Evolutionary conservation across 2,329 filamentous ascomycete genomes (phyloP), one percentile per base, ranked within the genome.

Genomic region (Epichloe festucae): DNA sequence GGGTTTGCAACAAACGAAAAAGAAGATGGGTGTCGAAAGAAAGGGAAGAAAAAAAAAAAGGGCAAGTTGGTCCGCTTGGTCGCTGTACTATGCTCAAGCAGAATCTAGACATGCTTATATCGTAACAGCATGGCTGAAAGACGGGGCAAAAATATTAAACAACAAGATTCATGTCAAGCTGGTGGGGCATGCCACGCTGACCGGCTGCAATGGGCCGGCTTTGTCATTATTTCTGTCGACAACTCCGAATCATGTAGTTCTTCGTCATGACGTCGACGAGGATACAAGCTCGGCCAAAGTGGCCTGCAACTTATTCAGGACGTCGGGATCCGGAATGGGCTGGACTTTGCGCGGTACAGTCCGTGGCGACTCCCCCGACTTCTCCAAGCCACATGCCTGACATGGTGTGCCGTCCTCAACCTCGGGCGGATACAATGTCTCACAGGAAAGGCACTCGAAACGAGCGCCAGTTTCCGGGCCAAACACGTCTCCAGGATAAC

Each of bases 401-500:
- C 85, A 89, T 38, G 68, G 67, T 5, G 72, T 72, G 6, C 75
- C 75, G 42, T 79, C 70, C 3, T 74, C 68, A 2, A 76, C 71
- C 21, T 70, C 65, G 1, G 68, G 62, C 0, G 74, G 73, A 63
- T 80, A 85, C 41, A 78, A 71, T 17, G 73, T 73, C 61, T 74
- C 73, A 69, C 85, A 89, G 50, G 74, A 69, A 57, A 82, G 76
- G 65, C 85, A 89, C 35, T 72, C 71, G 62, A 77, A 78, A 49
- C 77, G 71, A 23, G 75, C 73, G 38, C 73, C 67, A 54, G 75
- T 73, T 53, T 67, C 74, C 3, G 68, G 66, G 2, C 76, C 77
- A 49, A 77, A 79, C 38, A 70, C 75, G 58, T 87, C 84, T 42
- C 83, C 81, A 4, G 82, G 83, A 63, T 87, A 87, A 43, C 82